phyloP scores from a whole-genome alignment of 2,329 filamentous ascomycete genomes.

The Alternaria gansuensis region DNA sequence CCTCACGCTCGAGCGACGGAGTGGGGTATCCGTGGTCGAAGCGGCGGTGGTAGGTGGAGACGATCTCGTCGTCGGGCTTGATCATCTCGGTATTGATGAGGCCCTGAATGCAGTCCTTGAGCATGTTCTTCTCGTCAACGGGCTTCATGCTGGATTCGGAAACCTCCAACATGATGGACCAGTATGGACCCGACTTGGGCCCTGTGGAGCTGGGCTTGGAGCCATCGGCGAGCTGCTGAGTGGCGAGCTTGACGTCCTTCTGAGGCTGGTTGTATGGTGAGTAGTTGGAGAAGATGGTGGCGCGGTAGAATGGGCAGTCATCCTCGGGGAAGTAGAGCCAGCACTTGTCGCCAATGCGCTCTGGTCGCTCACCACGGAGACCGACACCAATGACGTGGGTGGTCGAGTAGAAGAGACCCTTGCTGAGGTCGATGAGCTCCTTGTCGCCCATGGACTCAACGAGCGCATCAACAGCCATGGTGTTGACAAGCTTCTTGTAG shows the following conservation, averaged over 20 bases:
- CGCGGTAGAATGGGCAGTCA: conserved; percentile 98
- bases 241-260: conserved; percentile 82
- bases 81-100: conserved; percentile 99
- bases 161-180: conserved; percentile 99
- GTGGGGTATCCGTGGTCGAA: conserved; percentile 99
- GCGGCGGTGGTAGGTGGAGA: conserved; percentile 96
- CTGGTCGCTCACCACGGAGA: conserved; percentile 87
- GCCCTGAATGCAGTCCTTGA: conserved; percentile 92
- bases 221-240: conserved; percentile 84
- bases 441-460: conserved; percentile 87
- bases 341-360: conserved; percentile 99
- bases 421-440: conserved; percentile 82
- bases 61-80: conserved; percentile 87
- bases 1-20: conserved; percentile 92
- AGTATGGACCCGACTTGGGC: conserved; percentile 90
- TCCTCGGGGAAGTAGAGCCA: conserved; percentile 99
- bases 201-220: conserved; percentile 77
- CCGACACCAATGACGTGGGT: conserved; percentile 98
- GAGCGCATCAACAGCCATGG: conserved; percentile 93
- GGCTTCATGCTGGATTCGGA: conserved; percentile 97
- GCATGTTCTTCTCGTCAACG: conserved; percentile 82
- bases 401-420: conserved; percentile 94
- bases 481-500: conserved; percentile 92
- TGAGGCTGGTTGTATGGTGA: conserved; percentile 97
- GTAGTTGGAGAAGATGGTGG: conserved; percentile 99